A percentile compares a stretch with the other conserved stretches of the same genome.
Evolutionary conservation across 306 rosid genomes (phyloP).

Genomic region (Comarum palustre): DNA sequence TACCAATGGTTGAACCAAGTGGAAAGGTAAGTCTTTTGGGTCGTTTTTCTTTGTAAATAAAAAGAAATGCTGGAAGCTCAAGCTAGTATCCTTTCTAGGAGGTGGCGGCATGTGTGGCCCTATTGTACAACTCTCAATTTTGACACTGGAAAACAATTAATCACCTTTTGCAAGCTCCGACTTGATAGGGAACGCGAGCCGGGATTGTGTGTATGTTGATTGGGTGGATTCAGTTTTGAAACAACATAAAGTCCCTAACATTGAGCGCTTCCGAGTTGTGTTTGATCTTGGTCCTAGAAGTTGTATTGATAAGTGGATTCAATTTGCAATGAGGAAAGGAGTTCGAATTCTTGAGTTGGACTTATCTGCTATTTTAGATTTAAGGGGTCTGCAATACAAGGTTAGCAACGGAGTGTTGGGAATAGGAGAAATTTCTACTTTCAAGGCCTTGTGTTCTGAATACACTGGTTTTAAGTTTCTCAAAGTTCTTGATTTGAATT

Average conservation of each 20-base stretch:
- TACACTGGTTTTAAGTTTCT: background rate
- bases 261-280: background rate
- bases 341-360: background rate
- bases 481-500: background rate
- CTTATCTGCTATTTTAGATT: background rate
- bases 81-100: background rate
- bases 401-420: background rate
- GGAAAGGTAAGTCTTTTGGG: no score
- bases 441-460: background rate
- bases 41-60: no score
- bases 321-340: conserved; percentile 2
- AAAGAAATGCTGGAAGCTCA: no score
- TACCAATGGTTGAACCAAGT: no score
- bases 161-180: no score
- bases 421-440: background rate
- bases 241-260: background rate
- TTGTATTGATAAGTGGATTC: background rate
- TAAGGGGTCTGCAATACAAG: background rate
- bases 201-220: background rate
- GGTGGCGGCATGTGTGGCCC: background rate
- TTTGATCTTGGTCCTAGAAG: background rate
- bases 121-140: background rate
- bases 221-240: conserved; percentile 11
- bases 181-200: background rate
- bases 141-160: background rate